These are phyloP conservation scores for Trichoderma arundinaceum DNA, from an alignment of 2,329 filamentous ascomycete species.

Conservation along the genomic window DNA sequence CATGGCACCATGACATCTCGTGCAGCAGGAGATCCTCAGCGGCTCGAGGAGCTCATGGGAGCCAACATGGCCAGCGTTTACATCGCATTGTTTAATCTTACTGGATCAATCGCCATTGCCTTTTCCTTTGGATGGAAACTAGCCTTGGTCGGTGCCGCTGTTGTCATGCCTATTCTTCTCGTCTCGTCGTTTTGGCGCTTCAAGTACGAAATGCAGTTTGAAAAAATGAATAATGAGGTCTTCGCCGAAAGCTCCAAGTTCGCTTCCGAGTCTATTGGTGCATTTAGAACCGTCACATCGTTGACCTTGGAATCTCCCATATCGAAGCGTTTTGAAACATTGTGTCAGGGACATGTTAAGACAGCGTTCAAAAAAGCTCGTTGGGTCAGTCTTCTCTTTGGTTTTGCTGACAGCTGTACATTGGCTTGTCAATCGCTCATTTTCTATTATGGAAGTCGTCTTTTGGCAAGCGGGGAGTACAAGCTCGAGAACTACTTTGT, in stretches of 20 bases:
- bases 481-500: constrained; percentile 56
- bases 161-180: constrained; percentile 60
- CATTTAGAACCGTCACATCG: constrained; percentile 73
- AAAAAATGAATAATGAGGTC: constrained; percentile 69
- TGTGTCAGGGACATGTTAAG: constrained; percentile 64
- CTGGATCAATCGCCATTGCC: constrained; percentile 68
- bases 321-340: constrained; percentile 61
- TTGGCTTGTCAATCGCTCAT: constrained; percentile 67
- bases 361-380: constrained; percentile 66
- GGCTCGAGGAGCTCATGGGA: constrained; percentile 67
- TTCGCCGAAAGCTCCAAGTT: constrained; percentile 76
- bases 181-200: constrained; percentile 57
- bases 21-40: constrained; percentile 61
- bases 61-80: constrained; percentile 67
- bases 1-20: constrained; percentile 65
- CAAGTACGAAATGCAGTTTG: constrained; percentile 68
- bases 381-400: constrained; percentile 68
- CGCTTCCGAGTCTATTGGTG: constrained; percentile 74
- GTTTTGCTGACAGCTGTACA: constrained; percentile 70
- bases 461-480: constrained; percentile 60
- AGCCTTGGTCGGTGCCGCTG: constrained; percentile 68
- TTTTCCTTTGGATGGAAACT: constrained; percentile 81
- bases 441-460: constrained; percentile 69
- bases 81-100: constrained; percentile 68
- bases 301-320: constrained; percentile 73